These are phyloP conservation scores for Trifolium repens DNA, from an alignment of 306 rosid genomes.

Conservation along the genomic window DNA sequence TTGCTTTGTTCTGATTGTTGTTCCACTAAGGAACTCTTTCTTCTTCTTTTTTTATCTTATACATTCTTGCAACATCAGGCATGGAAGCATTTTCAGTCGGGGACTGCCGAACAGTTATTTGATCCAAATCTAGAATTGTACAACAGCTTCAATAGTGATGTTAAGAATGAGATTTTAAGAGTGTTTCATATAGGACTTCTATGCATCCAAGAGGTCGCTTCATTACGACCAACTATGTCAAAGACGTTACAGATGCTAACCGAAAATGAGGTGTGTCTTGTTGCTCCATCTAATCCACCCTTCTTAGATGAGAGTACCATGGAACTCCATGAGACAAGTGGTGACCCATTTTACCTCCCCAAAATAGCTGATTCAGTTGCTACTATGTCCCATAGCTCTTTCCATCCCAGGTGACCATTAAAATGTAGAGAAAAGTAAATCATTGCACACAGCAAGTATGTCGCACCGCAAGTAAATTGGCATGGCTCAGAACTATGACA, in stretches of 20 bases:
- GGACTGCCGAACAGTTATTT: constrained; percentile 57
- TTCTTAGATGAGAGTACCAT: constrained; percentile 84
- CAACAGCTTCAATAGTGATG: constrained; percentile 40
- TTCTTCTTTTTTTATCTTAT: constrained; percentile 20
- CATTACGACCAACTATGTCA: constrained; percentile 79
- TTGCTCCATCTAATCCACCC: constrained; percentile 84
- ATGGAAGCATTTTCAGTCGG: constrained; percentile 83
- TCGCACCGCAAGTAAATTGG: constrained; percentile 9
- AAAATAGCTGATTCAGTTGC: constrained; percentile 65
- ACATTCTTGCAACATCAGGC: constrained; percentile 53
- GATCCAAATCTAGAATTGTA: constrained; percentile 74
- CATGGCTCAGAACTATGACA: constrained; percentile 15
- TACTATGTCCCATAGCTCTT: constrained; percentile 68
- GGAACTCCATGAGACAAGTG: constrained; percentile 69
- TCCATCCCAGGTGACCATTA: constrained; percentile 67
- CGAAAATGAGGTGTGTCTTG: constrained; percentile 65
- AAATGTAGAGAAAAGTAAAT: constrained; percentile 39
- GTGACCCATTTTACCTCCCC: constrained; percentile 50
- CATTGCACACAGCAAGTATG: constrained; percentile 9
- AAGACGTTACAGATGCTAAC: constrained; percentile 76
- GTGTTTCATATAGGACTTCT: constrained; percentile 82
- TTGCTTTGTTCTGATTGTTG: constrained; percentile 30
- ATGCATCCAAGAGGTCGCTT: constrained; percentile 83
- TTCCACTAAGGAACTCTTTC: constrained; percentile 10
- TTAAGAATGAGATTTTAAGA: constrained; percentile 60